These are phyloP conservation scores for Ophiostoma ips DNA, from an alignment of 2,329 filamentous ascomycete species.

Conservation along the genomic window DNA sequence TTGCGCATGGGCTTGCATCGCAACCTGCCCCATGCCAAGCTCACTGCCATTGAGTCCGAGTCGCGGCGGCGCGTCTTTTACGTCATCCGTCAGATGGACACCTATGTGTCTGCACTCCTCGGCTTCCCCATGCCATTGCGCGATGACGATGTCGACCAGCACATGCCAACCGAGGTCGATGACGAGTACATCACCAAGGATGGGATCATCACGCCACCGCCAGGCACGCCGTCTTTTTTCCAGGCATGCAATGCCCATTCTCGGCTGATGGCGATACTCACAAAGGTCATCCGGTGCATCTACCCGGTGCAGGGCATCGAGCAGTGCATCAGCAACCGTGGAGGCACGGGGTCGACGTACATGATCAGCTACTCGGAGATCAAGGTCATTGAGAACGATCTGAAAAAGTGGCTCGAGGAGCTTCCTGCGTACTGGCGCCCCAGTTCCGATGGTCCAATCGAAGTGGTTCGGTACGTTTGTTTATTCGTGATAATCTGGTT, in stretches of 20 bases:
- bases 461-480: constrained; percentile 47
- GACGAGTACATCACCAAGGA: constrained; percentile 52
- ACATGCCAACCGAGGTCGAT: constrained; percentile 49
- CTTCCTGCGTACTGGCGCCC: constrained; percentile 68
- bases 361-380: constrained; percentile 50
- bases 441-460: constrained; percentile 58
- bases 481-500: neutral
- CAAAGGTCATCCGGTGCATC: constrained; percentile 50
- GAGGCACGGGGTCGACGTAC: constrained; percentile 36
- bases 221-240: constrained; percentile 43
- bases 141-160: constrained; percentile 53
- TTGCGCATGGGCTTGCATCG: constrained; percentile 67
- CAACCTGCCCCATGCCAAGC: constrained; percentile 48
- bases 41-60: constrained; percentile 50
- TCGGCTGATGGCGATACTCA: constrained; percentile 47
- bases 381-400: constrained; percentile 48
- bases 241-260: constrained; percentile 55
- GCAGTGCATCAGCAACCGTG: constrained; percentile 29
- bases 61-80: constrained; percentile 52
- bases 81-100: constrained; percentile 56
- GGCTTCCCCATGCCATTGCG: constrained; percentile 52
- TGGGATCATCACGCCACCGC: constrained; percentile 39
- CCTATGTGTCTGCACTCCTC: constrained; percentile 52
- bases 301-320: constrained; percentile 48
- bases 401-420: constrained; percentile 49